Evolutionary conservation across 495 filamentous ascomycete genomes (phyloP), one percentile per base, ranked within the genome.

Genomic region (Podospora bellae-mahoneyi): DNA sequence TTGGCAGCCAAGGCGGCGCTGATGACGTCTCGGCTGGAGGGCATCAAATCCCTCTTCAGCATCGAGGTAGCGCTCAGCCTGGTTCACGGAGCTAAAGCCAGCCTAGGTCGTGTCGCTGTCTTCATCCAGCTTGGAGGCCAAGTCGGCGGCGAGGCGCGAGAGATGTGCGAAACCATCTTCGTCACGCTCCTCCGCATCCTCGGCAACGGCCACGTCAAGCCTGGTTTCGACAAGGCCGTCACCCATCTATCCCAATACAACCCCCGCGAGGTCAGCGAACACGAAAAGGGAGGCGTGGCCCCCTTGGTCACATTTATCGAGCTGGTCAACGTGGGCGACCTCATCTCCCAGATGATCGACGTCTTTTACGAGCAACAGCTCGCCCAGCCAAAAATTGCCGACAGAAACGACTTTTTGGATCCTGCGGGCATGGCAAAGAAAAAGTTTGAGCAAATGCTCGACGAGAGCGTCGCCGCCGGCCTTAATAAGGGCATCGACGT

Each of bases 301-400:
- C 96, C 96, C 2, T 84, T 99, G 1, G 92, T 97, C 15, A 98
- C 92, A 5, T 99, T 99, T 73, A 86, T 99, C 58, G 96, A 99
- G 77, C 86, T 99, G 64, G 96, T 98, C 74, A 98, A 98, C 75
- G 93, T 99, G 3, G 96, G 96, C 63, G 96, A 99, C 78, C 85
- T 99, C 19, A 99, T 99, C 69, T 90, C 96, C 62, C 96, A 99
- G 75, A 99, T 99, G 96, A 86, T 99, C 66, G 96, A 99, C 73
- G 93, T 99, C 20, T 99, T 99, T 79, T 99, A 96, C 78, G 91
- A 96, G 77, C 94, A 97, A 75, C 94, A 98, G 76, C 84, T 99
- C 44, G 89, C 92, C 5, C 87, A 87, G 0, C 84, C 88, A 3
- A 91, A 91, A 69, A 87, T 99, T 62, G 90, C 90, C 15, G 94